phyloP scores from a whole-genome alignment of 192 early-diverging fungal genomes.

The Spizellomyces punctatus region DNA sequence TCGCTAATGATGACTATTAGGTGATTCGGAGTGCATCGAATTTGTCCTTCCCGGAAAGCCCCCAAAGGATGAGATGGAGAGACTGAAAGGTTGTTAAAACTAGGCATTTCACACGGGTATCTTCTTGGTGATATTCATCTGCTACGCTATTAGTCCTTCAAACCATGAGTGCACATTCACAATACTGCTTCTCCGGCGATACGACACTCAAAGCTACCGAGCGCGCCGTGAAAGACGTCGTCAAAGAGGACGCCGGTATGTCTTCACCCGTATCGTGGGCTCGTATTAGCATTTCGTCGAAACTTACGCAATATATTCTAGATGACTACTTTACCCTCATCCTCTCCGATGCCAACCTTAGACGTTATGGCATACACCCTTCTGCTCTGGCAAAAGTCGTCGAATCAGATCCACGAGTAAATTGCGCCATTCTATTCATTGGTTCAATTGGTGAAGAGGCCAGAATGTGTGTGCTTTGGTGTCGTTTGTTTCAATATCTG shows the following conservation, averaged over 20 bases:
- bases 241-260: constrained; percentile 59
- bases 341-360: constrained; percentile 79
- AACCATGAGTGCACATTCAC: constrained; percentile 76
- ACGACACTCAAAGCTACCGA: constrained; percentile 72
- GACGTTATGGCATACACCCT: constrained; percentile 77
- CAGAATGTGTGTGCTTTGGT: constrained; percentile 17
- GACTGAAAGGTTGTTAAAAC: constrained; percentile 43
- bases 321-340: constrained; percentile 82
- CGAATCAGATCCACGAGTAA: constrained; percentile 71
- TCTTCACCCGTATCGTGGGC: not conserved
- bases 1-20: not conserved
- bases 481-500: not conserved
- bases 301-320: not conserved
- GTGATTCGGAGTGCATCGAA: constrained; percentile 72
- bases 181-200: constrained; percentile 80
- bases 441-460: constrained; percentile 79
- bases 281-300: not conserved
- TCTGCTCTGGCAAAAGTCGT: constrained; percentile 65
- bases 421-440: constrained; percentile 78
- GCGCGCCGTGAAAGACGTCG: constrained; percentile 68
- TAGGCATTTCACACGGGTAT: not conserved
- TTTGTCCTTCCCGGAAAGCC: constrained; percentile 72
- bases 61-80: constrained; percentile 79
- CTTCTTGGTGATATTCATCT: not conserved
- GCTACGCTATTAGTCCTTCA: constrained; percentile 45